These are phyloP conservation scores for Cicer yamashitae DNA, from an alignment of 306 rosid species.

Conservation along the genomic window DNA sequence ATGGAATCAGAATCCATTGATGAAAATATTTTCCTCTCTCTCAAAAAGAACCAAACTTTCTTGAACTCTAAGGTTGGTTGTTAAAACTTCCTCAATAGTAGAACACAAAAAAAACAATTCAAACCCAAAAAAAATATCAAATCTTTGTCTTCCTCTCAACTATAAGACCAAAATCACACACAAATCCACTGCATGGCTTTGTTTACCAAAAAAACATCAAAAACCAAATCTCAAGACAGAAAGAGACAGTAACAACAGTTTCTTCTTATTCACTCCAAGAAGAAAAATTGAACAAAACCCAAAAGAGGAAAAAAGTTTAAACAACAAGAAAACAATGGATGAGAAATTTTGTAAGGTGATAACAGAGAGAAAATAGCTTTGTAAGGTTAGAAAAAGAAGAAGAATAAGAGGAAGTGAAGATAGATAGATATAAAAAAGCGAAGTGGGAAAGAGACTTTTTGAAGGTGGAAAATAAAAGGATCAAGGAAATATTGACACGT, in stretches of 20 bases:
- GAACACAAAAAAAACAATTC: not conserved
- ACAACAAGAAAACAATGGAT: not conserved
- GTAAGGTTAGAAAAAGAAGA: not conserved
- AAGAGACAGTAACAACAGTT: too few relatives aligned
- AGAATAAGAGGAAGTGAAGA: not conserved
- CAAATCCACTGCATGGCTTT: not conserved
- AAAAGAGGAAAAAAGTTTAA: not conserved
- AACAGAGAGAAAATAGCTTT: not conserved
- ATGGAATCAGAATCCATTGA: conserved; percentile 48
- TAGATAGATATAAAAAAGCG: conserved; percentile 38
- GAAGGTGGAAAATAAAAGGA: conserved; percentile 40
- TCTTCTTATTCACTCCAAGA: too few relatives aligned
- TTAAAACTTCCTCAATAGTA: not conserved
- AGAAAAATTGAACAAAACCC: not conserved
- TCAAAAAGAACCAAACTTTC: conserved; percentile 31
- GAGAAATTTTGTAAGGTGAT: too few relatives aligned
- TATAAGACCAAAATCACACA: not conserved
- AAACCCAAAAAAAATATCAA: too few relatives aligned
- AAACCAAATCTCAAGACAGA: too few relatives aligned
- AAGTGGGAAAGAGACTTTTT: conserved; percentile 41
- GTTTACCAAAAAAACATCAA: not conserved
- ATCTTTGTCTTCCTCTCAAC: conserved; percentile 26
- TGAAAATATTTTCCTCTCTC: conserved; percentile 27
- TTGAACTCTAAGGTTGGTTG: conserved; percentile 1
- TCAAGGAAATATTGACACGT: conserved; percentile 51